A percentile compares a stretch with the other conserved stretches of the same genome.
These are phyloP conservation scores for Calycina herbarum DNA, from an alignment of 2,329 filamentous ascomycete genomes.

Conservation along the genomic window DNA sequence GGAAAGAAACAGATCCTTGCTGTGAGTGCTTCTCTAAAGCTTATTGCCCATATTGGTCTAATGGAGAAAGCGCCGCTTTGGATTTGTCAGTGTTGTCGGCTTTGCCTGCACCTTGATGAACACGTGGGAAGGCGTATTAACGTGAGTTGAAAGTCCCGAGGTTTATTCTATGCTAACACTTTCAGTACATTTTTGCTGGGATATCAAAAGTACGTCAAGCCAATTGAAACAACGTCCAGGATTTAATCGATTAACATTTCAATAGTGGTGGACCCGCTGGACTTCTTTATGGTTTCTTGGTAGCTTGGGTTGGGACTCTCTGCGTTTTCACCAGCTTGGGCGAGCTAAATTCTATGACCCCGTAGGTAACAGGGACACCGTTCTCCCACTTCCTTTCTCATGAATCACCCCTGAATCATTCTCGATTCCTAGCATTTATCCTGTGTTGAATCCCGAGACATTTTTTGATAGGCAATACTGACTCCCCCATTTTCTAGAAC, in stretches of 20 bases:
- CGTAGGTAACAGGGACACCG: neutral
- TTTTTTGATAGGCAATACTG: no score
- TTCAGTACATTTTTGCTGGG: slow-evolving; percentile 1
- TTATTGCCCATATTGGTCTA: neutral
- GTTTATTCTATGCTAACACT: neutral
- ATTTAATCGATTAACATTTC: neutral
- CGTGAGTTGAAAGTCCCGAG: neutral
- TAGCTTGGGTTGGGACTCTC: slow-evolving; percentile 8
- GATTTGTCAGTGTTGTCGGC: slow-evolving; percentile 7
- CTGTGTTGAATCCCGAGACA: no score
- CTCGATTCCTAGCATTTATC: no score
- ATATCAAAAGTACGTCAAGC: neutral
- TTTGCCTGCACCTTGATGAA: slow-evolving; percentile 9
- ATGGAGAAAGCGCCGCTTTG: slow-evolving; percentile 2
- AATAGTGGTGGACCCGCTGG: slow-evolving; percentile 11
- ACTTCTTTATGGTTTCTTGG: slow-evolving; percentile 11
- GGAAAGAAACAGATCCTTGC: slow-evolving; percentile 10
- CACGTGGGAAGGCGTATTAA: slow-evolving; percentile 9
- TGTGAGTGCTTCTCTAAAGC: neutral
- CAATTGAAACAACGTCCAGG: neutral
- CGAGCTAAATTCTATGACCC: slow-evolving; percentile 22
- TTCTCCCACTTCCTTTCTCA: no score
- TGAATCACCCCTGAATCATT: no score
- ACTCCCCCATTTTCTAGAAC: neutral
- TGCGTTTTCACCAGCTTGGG: slow-evolving; percentile 10